These are phyloP conservation scores for Starmerella bacillaris DNA, from an alignment of 805 yeast genomes.

Conservation along the genomic window DNA sequence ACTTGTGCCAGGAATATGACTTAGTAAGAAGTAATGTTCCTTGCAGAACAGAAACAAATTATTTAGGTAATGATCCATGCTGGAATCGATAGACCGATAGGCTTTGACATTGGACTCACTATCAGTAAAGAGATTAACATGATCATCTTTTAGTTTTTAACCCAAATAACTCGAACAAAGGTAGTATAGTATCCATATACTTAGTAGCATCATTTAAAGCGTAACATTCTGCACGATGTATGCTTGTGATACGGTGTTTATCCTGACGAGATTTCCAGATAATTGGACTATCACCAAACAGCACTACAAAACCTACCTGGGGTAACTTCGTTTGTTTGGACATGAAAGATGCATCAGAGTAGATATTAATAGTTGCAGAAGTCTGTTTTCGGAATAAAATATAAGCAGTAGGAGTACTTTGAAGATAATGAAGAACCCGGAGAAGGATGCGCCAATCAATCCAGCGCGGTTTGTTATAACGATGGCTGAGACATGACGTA, in stretches of 20 bases:
- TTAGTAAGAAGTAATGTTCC: not conserved
- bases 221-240: not conserved
- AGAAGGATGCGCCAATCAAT: constrained; percentile 1
- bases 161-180: not conserved
- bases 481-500: not conserved
- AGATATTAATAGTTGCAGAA: not conserved
- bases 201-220: not conserved
- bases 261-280: not conserved
- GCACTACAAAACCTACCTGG: not conserved
- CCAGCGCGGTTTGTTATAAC: not conserved
- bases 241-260: not conserved
- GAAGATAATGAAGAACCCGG: not conserved
- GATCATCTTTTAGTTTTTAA: not conserved
- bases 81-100: no score
- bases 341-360: not conserved
- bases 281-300: not conserved
- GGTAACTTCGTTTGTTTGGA: not conserved
- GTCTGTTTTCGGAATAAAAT: not conserved
- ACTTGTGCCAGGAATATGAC: not conserved
- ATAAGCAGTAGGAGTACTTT: not conserved
- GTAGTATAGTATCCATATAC: not conserved
- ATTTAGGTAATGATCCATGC: not conserved
- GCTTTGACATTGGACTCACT: not conserved
- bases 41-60: not conserved
- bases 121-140: not conserved